phyloP scores from a whole-genome alignment of 495 filamentous ascomycete genomes.

The Penicillium goetzii region DNA sequence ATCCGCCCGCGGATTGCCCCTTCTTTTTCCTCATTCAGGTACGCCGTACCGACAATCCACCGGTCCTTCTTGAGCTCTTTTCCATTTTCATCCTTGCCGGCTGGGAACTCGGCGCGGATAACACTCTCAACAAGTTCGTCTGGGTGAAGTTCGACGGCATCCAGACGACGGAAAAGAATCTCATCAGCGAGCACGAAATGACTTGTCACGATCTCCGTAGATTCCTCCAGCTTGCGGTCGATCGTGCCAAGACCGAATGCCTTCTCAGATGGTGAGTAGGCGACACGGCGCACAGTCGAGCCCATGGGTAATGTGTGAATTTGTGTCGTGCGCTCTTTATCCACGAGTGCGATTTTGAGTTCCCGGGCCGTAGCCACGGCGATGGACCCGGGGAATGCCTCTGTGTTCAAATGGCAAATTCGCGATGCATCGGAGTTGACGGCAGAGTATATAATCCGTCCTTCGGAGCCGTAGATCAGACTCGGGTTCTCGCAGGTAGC shows the following conservation, averaged over 20 bases:
- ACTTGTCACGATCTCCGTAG: slow-evolving; percentile 61
- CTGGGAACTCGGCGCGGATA: slow-evolving; percentile 73
- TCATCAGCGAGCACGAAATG: slow-evolving; percentile 66
- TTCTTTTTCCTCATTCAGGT: slow-evolving; percentile 61
- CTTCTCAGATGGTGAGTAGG: slow-evolving; percentile 78
- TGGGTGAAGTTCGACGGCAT: slow-evolving; percentile 54
- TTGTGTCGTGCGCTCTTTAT: slow-evolving; percentile 84
- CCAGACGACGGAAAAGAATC: slow-evolving; percentile 58
- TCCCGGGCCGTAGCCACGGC: slow-evolving; percentile 76
- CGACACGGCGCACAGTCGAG: slow-evolving; percentile 84
- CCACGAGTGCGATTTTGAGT: slow-evolving; percentile 79
- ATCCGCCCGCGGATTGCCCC: slow-evolving; percentile 72
- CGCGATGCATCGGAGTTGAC: slow-evolving; percentile 88
- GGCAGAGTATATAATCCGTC: slow-evolving; percentile 87
- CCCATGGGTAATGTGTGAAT: slow-evolving; percentile 75
- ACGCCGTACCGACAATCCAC: slow-evolving; percentile 88
- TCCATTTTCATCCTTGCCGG: slow-evolving; percentile 57
- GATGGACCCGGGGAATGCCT: slow-evolving; percentile 79
- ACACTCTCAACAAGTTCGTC: slow-evolving; percentile 86
- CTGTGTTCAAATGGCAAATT: slow-evolving; percentile 79
- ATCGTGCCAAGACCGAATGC: slow-evolving; percentile 89
- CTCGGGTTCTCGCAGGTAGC: slow-evolving; percentile 93
- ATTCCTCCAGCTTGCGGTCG: slow-evolving; percentile 59
- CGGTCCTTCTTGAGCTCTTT: slow-evolving; percentile 58
- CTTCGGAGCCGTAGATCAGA: slow-evolving; percentile 87